Conservation (phyloP, 345 rosid genomes). For the Pistacia integerrima region DNA sequence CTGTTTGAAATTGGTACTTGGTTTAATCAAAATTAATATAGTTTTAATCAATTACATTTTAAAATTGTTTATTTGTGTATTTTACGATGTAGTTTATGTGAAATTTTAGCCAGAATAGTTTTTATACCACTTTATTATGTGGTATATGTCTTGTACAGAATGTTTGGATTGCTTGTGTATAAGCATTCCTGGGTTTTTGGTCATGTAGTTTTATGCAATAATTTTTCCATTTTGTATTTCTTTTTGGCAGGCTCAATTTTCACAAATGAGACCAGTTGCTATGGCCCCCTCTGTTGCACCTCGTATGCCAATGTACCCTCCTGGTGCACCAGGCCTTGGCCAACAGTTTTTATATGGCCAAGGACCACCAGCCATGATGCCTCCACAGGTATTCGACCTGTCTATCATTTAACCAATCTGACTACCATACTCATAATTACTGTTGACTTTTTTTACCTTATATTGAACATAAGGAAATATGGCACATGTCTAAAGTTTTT, state of each 20-base stretch:
- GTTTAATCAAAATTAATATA: too few species aligned
- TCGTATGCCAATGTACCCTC: conserved; percentile 74
- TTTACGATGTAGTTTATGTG: too few species aligned
- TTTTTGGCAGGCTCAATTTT: conserved; percentile 62
- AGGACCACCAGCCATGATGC: conserved; percentile 71
- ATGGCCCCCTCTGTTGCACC: conserved; percentile 61
- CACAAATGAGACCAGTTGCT: conserved; percentile 70
- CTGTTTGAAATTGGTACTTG: neutral
- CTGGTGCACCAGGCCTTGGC: conserved; percentile 69
- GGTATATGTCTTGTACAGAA: too few species aligned
- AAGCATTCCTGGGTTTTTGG: neutral
- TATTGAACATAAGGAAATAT: too few species aligned
- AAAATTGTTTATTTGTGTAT: too few species aligned
- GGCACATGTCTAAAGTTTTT: too few species aligned
- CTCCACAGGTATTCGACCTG: conserved; percentile 47
- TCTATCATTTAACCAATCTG: neutral
- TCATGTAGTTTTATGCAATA: neutral
- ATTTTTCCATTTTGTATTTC: neutral
- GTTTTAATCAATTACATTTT: too few species aligned
- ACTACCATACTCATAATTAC: neutral
- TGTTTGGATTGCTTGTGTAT: neutral
- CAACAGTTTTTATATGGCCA: conserved; percentile 78
- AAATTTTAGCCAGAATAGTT: too few species aligned
- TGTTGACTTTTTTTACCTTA: too few species aligned
- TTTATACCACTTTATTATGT: too few species aligned